A percentile compares a stretch with the other conserved stretches of the same genome.
These are phyloP conservation scores for Cylindrodendrum hubeiense DNA, from an alignment of 2,329 filamentous ascomycete species.

Conservation along the genomic window DNA sequence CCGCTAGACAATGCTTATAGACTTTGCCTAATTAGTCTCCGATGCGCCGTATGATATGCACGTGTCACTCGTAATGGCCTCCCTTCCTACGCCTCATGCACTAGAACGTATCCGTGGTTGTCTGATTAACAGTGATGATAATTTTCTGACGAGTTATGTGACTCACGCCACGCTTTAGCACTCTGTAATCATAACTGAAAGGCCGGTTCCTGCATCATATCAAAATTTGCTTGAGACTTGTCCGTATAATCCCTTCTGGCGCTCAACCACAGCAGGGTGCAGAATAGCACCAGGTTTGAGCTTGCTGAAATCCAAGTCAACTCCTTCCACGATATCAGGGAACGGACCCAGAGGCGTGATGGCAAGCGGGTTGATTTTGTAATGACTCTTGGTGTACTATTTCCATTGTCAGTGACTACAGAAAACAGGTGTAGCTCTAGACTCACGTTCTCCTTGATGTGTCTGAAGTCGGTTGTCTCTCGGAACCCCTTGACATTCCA, in stretches of 20 bases:
- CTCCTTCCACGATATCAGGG: conserved; percentile 39
- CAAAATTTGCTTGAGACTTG: background rate
- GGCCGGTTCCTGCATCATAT: background rate
- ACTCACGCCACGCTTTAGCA: background rate
- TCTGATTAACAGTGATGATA: background rate
- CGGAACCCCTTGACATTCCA: conserved; percentile 69
- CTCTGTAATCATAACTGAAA: no score
- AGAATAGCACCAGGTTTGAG: conserved; percentile 36
- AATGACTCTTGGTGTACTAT: conserved; percentile 45
- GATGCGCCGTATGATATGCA: no score
- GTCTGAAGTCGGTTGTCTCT: conserved; percentile 72
- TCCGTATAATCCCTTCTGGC: conserved; percentile 39
- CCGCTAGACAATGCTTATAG: no score
- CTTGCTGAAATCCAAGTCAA: conserved; percentile 36
- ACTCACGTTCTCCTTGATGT: conserved; percentile 72
- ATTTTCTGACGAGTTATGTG: background rate
- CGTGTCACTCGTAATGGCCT: no score
- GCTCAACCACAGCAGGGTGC: conserved; percentile 41
- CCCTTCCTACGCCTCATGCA: no score
- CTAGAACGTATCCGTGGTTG: background rate
- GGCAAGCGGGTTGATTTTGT: conserved; percentile 42
- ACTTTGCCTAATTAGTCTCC: no score
- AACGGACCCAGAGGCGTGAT: conserved; percentile 45
- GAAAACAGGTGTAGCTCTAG: accelerated
- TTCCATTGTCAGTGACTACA: background rate